Percentiles rank a stretch among this genome's conserved stretches.
These are phyloP conservation scores for Fonsecaea pedrosoi DNA, from an alignment of 2,329 filamentous ascomycete genomes.

Conservation along the genomic window DNA sequence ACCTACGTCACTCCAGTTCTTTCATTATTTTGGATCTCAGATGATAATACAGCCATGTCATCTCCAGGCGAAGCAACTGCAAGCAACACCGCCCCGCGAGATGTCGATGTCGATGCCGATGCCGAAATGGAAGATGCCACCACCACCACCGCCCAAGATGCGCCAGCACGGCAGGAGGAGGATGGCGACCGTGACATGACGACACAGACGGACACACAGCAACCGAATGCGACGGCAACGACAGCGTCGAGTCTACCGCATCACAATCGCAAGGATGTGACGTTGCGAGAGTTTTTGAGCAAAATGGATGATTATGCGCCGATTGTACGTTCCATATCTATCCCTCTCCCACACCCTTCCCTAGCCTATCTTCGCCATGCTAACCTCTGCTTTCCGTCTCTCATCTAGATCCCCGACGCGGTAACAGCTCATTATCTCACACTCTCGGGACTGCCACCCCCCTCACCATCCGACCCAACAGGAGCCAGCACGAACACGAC, in stretches of 20 bases:
- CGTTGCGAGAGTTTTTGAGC: conserved; percentile 85
- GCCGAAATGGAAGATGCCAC: conserved; percentile 39
- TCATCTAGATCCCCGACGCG: conserved; percentile 84
- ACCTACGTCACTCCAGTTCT: not conserved
- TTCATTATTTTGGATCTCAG: not conserved
- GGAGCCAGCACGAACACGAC: conserved; percentile 77
- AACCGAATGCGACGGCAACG: conserved; percentile 31
- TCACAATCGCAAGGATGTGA: conserved; percentile 87
- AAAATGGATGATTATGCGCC: conserved; percentile 99
- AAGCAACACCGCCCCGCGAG: conserved; percentile 16
- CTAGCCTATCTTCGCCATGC: not conserved
- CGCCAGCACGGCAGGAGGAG: conserved; percentile 32
- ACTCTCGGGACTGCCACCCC: conserved; percentile 89
- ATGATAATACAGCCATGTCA: conserved; percentile 30
- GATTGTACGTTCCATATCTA: conserved; percentile 68
- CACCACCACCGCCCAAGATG: conserved; percentile 35
- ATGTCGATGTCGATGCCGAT: conserved; percentile 42
- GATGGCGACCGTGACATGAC: conserved; percentile 28
- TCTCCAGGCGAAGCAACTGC: conserved; percentile 29
- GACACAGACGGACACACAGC: conserved; percentile 28
- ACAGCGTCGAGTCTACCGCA: conserved; percentile 45
- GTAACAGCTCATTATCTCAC: conserved; percentile 99
- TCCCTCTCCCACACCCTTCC: not conserved
- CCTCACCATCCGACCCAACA: conserved; percentile 75
- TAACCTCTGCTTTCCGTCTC: not conserved